A percentile compares a stretch with the other conserved stretches of the same genome.
Conservation (phyloP, 1,284 basidiomycete genomes). For the Tylopilus microsporus region DNA sequence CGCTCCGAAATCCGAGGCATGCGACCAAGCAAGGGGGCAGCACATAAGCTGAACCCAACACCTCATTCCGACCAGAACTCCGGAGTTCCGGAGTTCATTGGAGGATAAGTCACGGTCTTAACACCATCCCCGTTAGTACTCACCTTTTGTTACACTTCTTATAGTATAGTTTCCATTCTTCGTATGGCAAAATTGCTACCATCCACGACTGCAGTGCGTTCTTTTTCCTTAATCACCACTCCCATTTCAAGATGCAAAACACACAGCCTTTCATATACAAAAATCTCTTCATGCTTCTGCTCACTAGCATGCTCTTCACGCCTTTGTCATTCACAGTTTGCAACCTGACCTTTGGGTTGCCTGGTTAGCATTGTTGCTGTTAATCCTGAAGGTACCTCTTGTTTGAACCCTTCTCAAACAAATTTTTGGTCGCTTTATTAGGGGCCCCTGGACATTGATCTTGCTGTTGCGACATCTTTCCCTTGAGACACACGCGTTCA, state of each 20-base stretch:
- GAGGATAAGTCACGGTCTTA: too few species aligned
- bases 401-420: slow-evolving; percentile 49
- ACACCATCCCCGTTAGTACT: too few species aligned
- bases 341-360: slow-evolving; percentile 41
- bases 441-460: slow-evolving; percentile 50
- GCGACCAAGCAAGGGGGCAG: too few species aligned
- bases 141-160: too few species aligned
- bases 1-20: too few species aligned
- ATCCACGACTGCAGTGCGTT: slow-evolving; percentile 21
- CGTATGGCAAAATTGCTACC: slow-evolving; percentile 17
- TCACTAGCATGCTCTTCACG: slow-evolving; percentile 41
- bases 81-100: too few species aligned
- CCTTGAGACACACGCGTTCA: slow-evolving; percentile 47
- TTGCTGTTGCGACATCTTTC: slow-evolving; percentile 45
- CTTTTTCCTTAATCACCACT: background rate
- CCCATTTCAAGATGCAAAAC: background rate
- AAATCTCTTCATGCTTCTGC: slow-evolving; percentile 23
- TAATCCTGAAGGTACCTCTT: slow-evolving; percentile 51
- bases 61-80: too few species aligned
- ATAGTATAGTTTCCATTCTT: too few species aligned
- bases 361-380: slow-evolving; percentile 43
- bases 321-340: slow-evolving; percentile 38
- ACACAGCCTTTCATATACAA: slow-evolving; percentile 22
- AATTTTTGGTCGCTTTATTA: slow-evolving; percentile 58
- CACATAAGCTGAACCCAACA: too few species aligned